These are phyloP conservation scores for Rosa hybrid DNA, from an alignment of 331 rosid species.

Conservation along the genomic window DNA sequence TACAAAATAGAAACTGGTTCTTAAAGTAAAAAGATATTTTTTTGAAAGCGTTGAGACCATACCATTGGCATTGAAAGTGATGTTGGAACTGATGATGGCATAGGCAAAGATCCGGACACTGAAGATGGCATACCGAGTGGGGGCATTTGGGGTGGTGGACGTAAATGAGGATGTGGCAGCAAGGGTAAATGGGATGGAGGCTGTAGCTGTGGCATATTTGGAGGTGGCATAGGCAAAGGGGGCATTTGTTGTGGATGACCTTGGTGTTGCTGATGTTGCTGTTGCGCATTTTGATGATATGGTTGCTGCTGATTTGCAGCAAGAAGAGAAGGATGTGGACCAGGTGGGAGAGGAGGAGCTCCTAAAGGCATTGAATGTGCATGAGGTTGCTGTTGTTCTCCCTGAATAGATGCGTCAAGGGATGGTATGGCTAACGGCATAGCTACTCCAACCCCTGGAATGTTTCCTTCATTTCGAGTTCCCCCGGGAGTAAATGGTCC, in stretches of 20 bases:
- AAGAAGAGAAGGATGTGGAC: slow-evolving; percentile 98
- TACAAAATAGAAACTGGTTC: not conserved
- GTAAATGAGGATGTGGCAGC: slow-evolving; percentile 80
- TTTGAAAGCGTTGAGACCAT: slow-evolving; percentile 17
- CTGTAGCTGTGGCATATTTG: slow-evolving; percentile 83
- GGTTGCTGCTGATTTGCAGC: slow-evolving; percentile 80
- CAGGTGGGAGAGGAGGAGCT: slow-evolving; percentile 99
- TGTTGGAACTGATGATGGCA: slow-evolving; percentile 54
- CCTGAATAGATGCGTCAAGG: slow-evolving; percentile 67
- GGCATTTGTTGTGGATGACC: slow-evolving; percentile 74
- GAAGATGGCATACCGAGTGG: slow-evolving; percentile 77
- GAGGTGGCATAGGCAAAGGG: slow-evolving; percentile 68
- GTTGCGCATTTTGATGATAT: slow-evolving; percentile 85
- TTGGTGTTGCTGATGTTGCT: slow-evolving; percentile 75
- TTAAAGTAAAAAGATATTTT: not conserved
- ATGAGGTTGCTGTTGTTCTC: slow-evolving; percentile 83
- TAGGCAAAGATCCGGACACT: slow-evolving; percentile 43
- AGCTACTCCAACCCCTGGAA: slow-evolving; percentile 96
- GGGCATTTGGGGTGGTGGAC: slow-evolving; percentile 87
- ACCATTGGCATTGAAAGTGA: slow-evolving; percentile 81
- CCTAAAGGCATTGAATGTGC: slow-evolving; percentile 66
- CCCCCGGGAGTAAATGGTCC: slow-evolving; percentile 88
- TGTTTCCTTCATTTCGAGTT: slow-evolving; percentile 90
- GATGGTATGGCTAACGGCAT: slow-evolving; percentile 63
- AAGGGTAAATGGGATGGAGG: slow-evolving; percentile 86